Evolutionary conservation across 352 stramenopile species (phyloP).

Genomic region (Phytophthora sojae): DNA sequence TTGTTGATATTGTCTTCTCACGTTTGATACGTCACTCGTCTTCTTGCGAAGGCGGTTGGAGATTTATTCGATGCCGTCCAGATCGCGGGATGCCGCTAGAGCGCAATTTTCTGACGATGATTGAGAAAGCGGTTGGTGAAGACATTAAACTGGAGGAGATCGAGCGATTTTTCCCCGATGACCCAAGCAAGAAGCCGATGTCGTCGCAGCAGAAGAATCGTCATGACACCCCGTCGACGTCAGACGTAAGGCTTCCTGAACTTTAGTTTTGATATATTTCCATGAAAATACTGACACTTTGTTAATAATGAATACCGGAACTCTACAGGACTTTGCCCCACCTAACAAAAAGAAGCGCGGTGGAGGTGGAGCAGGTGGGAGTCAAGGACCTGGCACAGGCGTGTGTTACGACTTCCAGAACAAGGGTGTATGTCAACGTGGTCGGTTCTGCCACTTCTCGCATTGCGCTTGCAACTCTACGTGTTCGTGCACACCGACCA

Average conservation of each 20-base stretch:
- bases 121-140: constrained; percentile 80
- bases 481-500: constrained; percentile 79
- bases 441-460: constrained; percentile 87
- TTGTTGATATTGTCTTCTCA: constrained; percentile 37
- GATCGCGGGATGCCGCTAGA: constrained; percentile 78
- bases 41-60: constrained; percentile 65
- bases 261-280: neutral
- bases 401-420: constrained; percentile 92
- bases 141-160: constrained; percentile 87
- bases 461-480: constrained; percentile 90
- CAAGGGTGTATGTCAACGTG: constrained; percentile 86
- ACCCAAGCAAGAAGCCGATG: constrained; percentile 63
- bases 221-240: constrained; percentile 38
- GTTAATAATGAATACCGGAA: neutral
- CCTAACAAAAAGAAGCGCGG: constrained; percentile 77
- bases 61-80: constrained; percentile 70
- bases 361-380: constrained; percentile 29
- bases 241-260: constrained; percentile 46
- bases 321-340: constrained; percentile 59
- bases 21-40: constrained; percentile 1
- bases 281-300: neutral
- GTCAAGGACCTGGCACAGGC: constrained; percentile 63
- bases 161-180: constrained; percentile 77
- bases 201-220: constrained; percentile 47
- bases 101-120: constrained; percentile 55